Conservation (phyloP, 2,329 filamentous ascomycete genomes). For the Sarocladium strictum region DNA sequence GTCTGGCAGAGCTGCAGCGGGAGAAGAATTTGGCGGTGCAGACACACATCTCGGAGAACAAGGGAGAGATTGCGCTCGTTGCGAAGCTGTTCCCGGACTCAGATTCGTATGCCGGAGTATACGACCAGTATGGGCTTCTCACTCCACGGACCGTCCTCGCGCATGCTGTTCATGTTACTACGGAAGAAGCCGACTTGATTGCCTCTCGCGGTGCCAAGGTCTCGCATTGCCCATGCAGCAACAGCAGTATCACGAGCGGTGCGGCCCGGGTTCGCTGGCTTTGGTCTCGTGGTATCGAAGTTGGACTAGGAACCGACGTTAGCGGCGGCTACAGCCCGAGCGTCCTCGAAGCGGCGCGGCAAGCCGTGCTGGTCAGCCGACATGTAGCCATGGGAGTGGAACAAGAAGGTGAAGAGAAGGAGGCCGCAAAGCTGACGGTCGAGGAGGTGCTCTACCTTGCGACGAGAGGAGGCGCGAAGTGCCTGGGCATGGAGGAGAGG, state of each 20-base stretch:
- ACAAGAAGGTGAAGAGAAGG: conserved; percentile 26
- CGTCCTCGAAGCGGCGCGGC: conserved; percentile 75
- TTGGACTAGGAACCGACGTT: conserved; percentile 88
- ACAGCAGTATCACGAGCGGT: conserved; percentile 76
- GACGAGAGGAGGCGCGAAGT: conserved; percentile 78
- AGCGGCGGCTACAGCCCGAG: conserved; percentile 80
- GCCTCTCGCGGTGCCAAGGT: conserved; percentile 58
- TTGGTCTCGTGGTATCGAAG: conserved; percentile 66
- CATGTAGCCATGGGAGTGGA: conserved; percentile 54
- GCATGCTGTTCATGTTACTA: conserved; percentile 72
- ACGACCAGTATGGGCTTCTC: conserved; percentile 67
- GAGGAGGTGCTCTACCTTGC: conserved; percentile 83
- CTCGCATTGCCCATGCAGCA: conserved; percentile 82
- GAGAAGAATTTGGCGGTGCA: conserved; percentile 66
- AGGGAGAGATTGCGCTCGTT: conserved; percentile 66
- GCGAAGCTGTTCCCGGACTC: conserved; percentile 59
- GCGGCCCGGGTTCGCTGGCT: conserved; percentile 69
- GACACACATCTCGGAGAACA: conserved; percentile 87
- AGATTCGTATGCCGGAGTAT: conserved; percentile 67
- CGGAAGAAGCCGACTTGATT: conserved; percentile 61
- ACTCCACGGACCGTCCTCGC: conserved; percentile 72
- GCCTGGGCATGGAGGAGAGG: conserved; percentile 65
- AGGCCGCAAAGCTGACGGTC: conserved; percentile 64
- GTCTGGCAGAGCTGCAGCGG: conserved; percentile 58
- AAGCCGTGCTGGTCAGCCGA: conserved; percentile 73